These are phyloP conservation scores for Dillenia turbinata DNA, from an alignment of 164 flowering plant genomes.

Conservation along the genomic window DNA sequence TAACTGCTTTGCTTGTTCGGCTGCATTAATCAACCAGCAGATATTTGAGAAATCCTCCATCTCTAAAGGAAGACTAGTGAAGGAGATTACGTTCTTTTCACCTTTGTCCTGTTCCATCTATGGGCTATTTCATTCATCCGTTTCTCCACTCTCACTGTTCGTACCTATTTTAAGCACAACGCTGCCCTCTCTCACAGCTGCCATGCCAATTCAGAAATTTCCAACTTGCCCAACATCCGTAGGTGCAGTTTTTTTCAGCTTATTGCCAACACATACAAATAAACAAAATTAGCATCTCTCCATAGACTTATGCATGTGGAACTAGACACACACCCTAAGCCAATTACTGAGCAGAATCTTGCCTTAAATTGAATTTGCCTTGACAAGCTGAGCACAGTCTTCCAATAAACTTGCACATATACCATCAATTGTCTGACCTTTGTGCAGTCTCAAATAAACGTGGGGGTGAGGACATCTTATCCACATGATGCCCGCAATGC, in stretches of 20 bases:
- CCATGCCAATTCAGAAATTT: constrained; percentile 20
- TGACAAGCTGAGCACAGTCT: constrained; percentile 96
- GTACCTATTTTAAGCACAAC: constrained; percentile 46
- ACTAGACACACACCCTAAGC: no score
- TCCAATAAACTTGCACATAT: constrained; percentile 87
- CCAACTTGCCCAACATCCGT: constrained; percentile 99
- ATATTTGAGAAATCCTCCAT: constrained; percentile 45
- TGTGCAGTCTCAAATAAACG: constrained; percentile 84
- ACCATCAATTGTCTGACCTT: constrained; percentile 84
- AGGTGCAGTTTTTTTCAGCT: constrained; percentile 91
- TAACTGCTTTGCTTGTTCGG: constrained; percentile 81
- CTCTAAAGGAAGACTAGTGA: no score
- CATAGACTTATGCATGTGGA: no score
- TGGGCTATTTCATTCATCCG: constrained; percentile 88
- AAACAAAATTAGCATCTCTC: no score
- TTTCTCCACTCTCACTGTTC: constrained; percentile 90
- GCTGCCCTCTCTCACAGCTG: not conserved
- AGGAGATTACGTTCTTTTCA: constrained; percentile 73
- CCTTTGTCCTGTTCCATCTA: constrained; percentile 86
- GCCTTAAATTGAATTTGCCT: constrained; percentile 99
- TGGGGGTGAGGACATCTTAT: constrained; percentile 98
- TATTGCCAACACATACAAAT: constrained; percentile 12
- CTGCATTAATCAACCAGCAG: constrained; percentile 32
- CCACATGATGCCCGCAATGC: constrained; percentile 88
- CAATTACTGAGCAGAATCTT: constrained; percentile 7